A percentile compares a stretch with the other conserved stretches of the same genome.
Evolutionary conservation across 2,329 filamentous ascomycete genomes (phyloP).

Genomic region (Macrophomina pseudophaseolina): DNA sequence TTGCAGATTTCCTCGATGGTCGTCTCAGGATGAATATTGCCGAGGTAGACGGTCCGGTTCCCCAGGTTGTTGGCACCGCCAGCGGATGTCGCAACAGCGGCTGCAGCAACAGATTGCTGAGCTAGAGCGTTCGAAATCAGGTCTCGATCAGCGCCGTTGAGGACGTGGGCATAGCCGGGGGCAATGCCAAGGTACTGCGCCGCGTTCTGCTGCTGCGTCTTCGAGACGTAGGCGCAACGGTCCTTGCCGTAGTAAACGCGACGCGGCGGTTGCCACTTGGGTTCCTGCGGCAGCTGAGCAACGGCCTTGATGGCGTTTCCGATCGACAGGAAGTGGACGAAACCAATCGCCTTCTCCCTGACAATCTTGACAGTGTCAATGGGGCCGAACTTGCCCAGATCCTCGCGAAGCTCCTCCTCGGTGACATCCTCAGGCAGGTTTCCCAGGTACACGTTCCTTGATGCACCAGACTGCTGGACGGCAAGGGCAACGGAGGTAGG

Average conservation of each 20-base stretch:
- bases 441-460: constrained; percentile 94
- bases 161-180: constrained; percentile 92
- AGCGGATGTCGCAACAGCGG: constrained; percentile 93
- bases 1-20: constrained; percentile 99
- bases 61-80: constrained; percentile 97
- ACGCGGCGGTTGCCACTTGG: constrained; percentile 94
- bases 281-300: constrained; percentile 90
- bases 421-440: constrained; percentile 88
- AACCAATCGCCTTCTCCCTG: constrained; percentile 95
- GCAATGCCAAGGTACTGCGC: constrained; percentile 98
- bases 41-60: constrained; percentile 96
- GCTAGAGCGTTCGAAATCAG: constrained; percentile 95
- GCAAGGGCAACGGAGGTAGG: constrained; percentile 96
- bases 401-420: constrained; percentile 92
- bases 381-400: constrained; percentile 92
- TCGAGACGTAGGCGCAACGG: constrained; percentile 96
- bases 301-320: constrained; percentile 99
- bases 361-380: constrained; percentile 99
- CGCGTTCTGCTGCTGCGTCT: constrained; percentile 99
- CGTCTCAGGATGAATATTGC: constrained; percentile 98
- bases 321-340: constrained; percentile 96
- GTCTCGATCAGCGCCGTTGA: constrained; percentile 94
- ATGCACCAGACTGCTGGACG: constrained; percentile 96
- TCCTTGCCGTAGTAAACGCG: constrained; percentile 99
- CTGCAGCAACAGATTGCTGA: constrained; percentile 95